phyloP scores from a whole-genome alignment of 2,329 filamentous ascomycete genomes.

The Shiraia sp. region DNA sequence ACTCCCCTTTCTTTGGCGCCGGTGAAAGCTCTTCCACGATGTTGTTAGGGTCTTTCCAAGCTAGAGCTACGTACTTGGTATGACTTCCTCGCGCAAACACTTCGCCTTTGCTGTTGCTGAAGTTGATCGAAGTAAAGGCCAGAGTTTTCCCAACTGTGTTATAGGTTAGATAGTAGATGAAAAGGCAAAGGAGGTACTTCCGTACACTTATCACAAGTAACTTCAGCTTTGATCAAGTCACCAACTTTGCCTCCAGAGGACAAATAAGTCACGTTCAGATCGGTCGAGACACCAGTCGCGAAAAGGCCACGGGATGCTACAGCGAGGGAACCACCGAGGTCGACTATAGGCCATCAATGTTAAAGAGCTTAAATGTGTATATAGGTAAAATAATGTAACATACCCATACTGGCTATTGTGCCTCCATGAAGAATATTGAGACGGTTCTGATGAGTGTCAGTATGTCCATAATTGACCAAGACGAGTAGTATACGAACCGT shows the following conservation, averaged over 20 bases:
- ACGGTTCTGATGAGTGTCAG: constrained; percentile 62
- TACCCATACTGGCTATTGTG: constrained; percentile 73
- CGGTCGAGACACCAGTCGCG: constrained; percentile 68
- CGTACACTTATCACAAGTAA: constrained; percentile 66
- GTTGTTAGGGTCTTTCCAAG: constrained; percentile 66
- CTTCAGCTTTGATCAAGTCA: constrained; percentile 63
- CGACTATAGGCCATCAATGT: constrained; percentile 48
- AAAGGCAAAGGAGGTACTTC: neutral
- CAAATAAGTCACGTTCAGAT: constrained; percentile 68
- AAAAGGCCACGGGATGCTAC: constrained; percentile 68
- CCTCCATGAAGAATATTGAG: constrained; percentile 77
- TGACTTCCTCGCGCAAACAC: constrained; percentile 68
- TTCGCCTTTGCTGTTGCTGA: constrained; percentile 62
- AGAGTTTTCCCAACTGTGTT: constrained; percentile 64
- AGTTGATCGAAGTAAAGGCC: constrained; percentile 65
- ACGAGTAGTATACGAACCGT: constrained; percentile 58
- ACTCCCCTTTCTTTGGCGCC: constrained; percentile 28
- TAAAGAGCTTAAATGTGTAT: neutral
- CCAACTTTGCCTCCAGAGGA: constrained; percentile 66
- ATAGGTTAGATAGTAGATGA: neutral
- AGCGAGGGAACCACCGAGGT: constrained; percentile 68
- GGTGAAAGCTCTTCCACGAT: constrained; percentile 60
- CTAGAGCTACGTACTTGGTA: constrained; percentile 66
- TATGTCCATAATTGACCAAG: neutral
- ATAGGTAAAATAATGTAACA: neutral